Percentiles rank a stretch among this genome's conserved stretches.
Evolutionary conservation across 306 rosid genomes (phyloP).

Genomic region (Clitoria ternatea): DNA sequence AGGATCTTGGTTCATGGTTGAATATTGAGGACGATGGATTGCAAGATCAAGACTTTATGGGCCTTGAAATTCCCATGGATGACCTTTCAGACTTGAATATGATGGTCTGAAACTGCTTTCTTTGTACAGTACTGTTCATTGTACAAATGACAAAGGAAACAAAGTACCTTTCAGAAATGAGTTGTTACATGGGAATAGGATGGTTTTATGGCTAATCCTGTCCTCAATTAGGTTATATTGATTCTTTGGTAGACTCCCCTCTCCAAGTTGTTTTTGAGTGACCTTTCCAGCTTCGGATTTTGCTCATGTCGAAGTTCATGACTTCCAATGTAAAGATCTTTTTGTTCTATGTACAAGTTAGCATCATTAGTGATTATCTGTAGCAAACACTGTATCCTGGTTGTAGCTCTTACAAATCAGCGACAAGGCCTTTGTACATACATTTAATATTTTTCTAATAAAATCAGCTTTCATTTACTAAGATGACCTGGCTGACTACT

Average conservation of each 20-base stretch:
- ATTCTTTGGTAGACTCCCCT: constrained; percentile 74
- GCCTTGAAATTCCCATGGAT: constrained; percentile 97
- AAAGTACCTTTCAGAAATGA: constrained; percentile 56
- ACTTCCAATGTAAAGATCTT: constrained; percentile 73
- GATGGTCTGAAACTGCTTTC: constrained; percentile 87
- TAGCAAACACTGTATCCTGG: constrained; percentile 67
- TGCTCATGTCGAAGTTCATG: constrained; percentile 53
- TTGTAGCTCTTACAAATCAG: constrained; percentile 69
- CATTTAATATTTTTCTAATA: constrained; percentile 69
- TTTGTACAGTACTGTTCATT: constrained; percentile 75
- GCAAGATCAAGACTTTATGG: constrained; percentile 87
- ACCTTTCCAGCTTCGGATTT: constrained; percentile 57
- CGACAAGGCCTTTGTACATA: constrained; percentile 73
- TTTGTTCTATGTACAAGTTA: constrained; percentile 71
- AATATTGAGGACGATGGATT: constrained; percentile 81
- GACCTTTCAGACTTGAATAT: constrained; percentile 94
- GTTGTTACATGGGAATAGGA: constrained; percentile 45
- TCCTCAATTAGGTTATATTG: constrained; percentile 73
- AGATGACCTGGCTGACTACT: background rate
- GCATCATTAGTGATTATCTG: constrained; percentile 60
- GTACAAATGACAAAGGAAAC: constrained; percentile 76
- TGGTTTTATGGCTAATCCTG: constrained; percentile 48
- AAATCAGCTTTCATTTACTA: constrained; percentile 52
- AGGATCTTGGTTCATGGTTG: constrained; percentile 93
- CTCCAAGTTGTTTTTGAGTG: constrained; percentile 61